phyloP scores from a whole-genome alignment of 495 filamentous ascomycete genomes.

The Penicillium crystallinum region DNA sequence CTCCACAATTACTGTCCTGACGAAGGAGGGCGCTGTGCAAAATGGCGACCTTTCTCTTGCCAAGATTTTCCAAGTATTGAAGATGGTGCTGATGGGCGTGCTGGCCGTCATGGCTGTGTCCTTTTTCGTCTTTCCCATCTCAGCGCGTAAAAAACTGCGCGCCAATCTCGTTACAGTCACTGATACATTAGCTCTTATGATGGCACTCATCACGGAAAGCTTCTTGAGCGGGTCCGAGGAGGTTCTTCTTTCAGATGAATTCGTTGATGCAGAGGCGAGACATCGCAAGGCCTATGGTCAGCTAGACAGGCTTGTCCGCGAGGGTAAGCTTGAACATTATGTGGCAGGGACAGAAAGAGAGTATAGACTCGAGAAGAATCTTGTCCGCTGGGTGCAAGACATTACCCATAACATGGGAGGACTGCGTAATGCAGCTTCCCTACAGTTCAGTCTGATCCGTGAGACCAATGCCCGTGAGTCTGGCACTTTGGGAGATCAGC shows the following conservation, averaged over 20 bases:
- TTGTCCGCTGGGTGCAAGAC: slow-evolving; percentile 80
- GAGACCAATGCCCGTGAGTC: slow-evolving; percentile 43
- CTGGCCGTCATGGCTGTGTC: slow-evolving; percentile 69
- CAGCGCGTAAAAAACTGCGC: slow-evolving; percentile 69
- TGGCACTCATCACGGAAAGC: slow-evolving; percentile 74
- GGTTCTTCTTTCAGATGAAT: slow-evolving; percentile 60
- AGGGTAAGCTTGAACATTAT: slow-evolving; percentile 89
- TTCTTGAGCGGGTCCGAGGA: slow-evolving; percentile 84
- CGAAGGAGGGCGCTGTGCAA: slow-evolving; percentile 86
- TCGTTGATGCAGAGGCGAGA: slow-evolving; percentile 57
- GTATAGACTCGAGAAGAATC: slow-evolving; percentile 70
- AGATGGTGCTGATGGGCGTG: slow-evolving; percentile 87
- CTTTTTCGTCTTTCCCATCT: slow-evolving; percentile 73
- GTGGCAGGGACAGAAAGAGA: slow-evolving; percentile 75
- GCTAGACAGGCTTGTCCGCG: slow-evolving; percentile 74
- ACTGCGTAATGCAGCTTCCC: slow-evolving; percentile 78
- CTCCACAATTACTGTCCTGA: slow-evolving; percentile 85
- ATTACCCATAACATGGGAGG: slow-evolving; percentile 89
- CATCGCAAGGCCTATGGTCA: slow-evolving; percentile 66
- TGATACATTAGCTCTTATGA: slow-evolving; percentile 70
- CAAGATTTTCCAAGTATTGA: slow-evolving; percentile 82
- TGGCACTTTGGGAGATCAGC: slow-evolving; percentile 7
- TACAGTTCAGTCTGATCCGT: slow-evolving; percentile 78
- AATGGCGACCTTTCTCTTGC: slow-evolving; percentile 69
- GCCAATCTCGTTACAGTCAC: slow-evolving; percentile 71